Evolutionary conservation across 148 eudicot species (phyloP), one percentile per base, ranked within the genome.

Genomic region (Simmondsia chinensis): DNA sequence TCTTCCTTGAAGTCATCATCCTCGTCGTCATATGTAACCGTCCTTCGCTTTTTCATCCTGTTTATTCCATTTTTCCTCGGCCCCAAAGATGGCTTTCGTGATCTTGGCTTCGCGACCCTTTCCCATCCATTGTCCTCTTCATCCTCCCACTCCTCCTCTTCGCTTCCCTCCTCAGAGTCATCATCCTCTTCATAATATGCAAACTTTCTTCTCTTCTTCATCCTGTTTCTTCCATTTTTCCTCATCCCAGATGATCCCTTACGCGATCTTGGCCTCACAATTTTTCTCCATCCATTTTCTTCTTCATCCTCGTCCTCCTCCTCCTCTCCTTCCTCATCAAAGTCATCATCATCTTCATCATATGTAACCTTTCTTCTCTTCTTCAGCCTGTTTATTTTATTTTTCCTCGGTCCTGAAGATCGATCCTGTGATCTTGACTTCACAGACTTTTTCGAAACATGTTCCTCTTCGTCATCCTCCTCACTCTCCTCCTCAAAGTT

Each of bases 281-380:
- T 64, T 53, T 46, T 66, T 49, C 64, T 76, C 68, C 69, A 48
- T 4, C 59, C 25, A 32, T 44, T 51, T 16, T 44, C 46, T 11
- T 59, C 32, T 20, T 48, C 56, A 48, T 56, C 61, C 25, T 43
- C 25, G 1, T 56, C 68, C 38, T 66, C 75, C n/a, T 65, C 64
- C 46, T 82, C 96, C 22, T 71, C 75, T 36, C 77, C 94, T 12
- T 69, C 77, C 6, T 68, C 79, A 13, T 63, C 74, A 18, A 43
- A 39, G 10, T 59, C 67, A 39, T 59, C 60, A 46, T 45, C 79
- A 12, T 66, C 73, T 33, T 58, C 81, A 25, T 46, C 64, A 60
- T 33, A 33, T 24, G 31, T 26, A 11, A 54, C 30, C 63, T 41
- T 68, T 59, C 24, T 66, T 65, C 68, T 74, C 69, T 67, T 72